phyloP scores from a whole-genome alignment of 2,329 filamentous ascomycete species.

The Parafenestella ontariensis region DNA sequence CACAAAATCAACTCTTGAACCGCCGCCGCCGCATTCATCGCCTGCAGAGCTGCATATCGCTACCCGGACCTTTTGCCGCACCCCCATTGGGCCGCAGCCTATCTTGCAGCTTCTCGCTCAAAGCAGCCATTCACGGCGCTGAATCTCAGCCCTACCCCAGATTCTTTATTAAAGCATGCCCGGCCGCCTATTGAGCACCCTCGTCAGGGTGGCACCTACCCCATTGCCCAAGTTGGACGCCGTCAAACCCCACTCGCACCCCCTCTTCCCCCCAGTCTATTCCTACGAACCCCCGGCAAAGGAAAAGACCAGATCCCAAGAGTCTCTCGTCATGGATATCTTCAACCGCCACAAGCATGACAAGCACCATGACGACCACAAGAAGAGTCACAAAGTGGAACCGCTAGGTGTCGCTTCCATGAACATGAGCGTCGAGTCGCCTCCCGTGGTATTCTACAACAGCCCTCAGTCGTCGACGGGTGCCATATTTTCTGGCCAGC shows the following conservation, averaged over 20 bases:
- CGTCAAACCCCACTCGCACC: conserved; percentile 27
- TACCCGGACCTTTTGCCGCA: conserved; percentile 16
- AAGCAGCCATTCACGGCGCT: conserved; percentile 19
- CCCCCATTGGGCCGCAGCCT: conserved; percentile 25
- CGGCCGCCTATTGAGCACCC: conserved; percentile 43
- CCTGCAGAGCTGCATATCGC: conserved; percentile 23
- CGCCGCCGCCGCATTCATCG: conserved; percentile 13
- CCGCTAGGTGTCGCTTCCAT: conserved; percentile 58
- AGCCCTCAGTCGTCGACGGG: conserved; percentile 77
- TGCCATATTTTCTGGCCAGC: conserved; percentile 82
- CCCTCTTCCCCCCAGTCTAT: conserved; percentile 45
- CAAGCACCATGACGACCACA: conserved; percentile 31
- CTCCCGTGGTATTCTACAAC: conserved; percentile 85
- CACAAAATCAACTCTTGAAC: conserved; percentile 45
- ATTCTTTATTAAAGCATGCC: conserved; percentile 41
- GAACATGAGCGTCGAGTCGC: conserved; percentile 77
- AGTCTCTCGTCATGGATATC: conserved; percentile 49
- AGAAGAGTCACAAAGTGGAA: conserved; percentile 47
- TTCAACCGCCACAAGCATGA: conserved; percentile 48
- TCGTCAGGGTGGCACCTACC: conserved; percentile 42
- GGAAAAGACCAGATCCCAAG: conserved; percentile 38
- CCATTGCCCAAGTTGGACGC: conserved; percentile 40
- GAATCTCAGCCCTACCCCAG: conserved; percentile 38
- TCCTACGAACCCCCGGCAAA: conserved; percentile 43
- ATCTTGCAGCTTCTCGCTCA: conserved; percentile 19